Base-by-base conservation (phyloP, 768 basidiomycete species). In the Russula compacta region DNA sequence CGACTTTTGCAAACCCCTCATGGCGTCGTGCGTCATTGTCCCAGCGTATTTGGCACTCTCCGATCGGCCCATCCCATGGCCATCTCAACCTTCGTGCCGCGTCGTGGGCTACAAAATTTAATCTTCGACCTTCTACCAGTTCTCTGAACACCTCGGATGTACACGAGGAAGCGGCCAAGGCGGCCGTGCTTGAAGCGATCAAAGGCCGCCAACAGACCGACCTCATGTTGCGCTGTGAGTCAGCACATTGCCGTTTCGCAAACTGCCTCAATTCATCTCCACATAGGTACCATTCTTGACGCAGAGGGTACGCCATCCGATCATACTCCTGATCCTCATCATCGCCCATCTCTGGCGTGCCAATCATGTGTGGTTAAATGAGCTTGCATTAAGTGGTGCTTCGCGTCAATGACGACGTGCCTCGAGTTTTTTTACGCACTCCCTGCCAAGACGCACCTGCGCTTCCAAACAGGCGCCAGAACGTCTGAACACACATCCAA, bases 191-290 rank as follows among this genome's bases (percentile, higher is more conserved):
- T 52, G 90, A 92, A 66, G 85, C 89, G 61, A 85, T 92, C 81
- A 90, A 90, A 71, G 87, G 88, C 58, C 82, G 91, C 55, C 87
- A 92, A 68, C 89, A 92, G 24, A 83, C 90, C 38, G 93, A 95
- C 68, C 83, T 95, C 63, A 89, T 91, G 83, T 77, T 97, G 61
- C 84, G 92, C 67, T 95, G 94, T 94, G 71, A 77, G 90, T 81
- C 54, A 64, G 57, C 48, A 51, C 58, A 56, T 63, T 52, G 33
- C 42, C 40, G 58, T 67, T 65, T 67, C 64, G 62, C 70, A 66
- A 66, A 59, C 60, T 58, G 56, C 55, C 50, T 53, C 40, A 49
- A 32, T 53, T 49, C 24, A 60, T 58, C 47, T 48, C 58, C 57
- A 64, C 60, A 48, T 71, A 92, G 93, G 93, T 71, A 95, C 93